Percentiles rank a stretch among this genome's conserved stretches.
Evolutionary conservation across 345 rosid genomes (phyloP).

Genomic region (Geranium rotundifolium): DNA sequence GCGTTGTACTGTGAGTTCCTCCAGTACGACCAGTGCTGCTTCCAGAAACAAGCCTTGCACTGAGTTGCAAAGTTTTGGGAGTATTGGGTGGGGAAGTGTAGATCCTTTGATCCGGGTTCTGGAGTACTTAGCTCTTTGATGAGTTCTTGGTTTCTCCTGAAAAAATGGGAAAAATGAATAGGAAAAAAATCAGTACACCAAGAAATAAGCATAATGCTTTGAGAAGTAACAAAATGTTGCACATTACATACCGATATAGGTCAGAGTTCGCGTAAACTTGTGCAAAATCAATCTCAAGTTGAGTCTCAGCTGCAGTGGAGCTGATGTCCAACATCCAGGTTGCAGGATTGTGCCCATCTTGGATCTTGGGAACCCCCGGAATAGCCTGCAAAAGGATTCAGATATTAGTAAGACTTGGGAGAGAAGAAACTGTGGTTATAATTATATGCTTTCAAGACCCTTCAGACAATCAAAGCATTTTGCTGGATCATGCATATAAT

Average conservation of each 20-base stretch:
- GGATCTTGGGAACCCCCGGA: conserved; percentile 27
- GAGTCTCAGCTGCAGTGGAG: conserved; percentile 21
- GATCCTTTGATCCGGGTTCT: conserved; percentile 20
- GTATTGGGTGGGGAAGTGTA: conserved; percentile 28
- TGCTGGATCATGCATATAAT: no score
- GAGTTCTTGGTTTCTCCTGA: conserved; percentile 26
- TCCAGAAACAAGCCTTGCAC: conserved; percentile 16
- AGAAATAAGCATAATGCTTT: background rate
- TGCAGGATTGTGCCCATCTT: conserved; percentile 38
- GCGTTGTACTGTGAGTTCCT: conserved; percentile 28
- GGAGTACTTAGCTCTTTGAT: conserved; percentile 31
- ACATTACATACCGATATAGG: conserved; percentile 19
- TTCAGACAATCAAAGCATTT: no score
- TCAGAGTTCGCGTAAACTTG: conserved; percentile 25
- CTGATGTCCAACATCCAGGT: conserved; percentile 48
- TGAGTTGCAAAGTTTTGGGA: conserved; percentile 20
- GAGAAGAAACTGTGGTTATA: background rate
- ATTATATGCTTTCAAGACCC: no score
- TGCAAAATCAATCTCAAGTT: conserved; percentile 31
- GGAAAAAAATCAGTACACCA: background rate
- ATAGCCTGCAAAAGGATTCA: conserved; percentile 17
- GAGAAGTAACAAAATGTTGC: background rate
- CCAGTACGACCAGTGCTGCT: conserved; percentile 42
- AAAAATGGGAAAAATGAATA: background rate
- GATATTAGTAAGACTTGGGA: background rate